Evolutionary conservation across 495 filamentous ascomycete species (phyloP), one percentile per base, ranked within the genome.

Genomic region (Penicillium roqueforti): DNA sequence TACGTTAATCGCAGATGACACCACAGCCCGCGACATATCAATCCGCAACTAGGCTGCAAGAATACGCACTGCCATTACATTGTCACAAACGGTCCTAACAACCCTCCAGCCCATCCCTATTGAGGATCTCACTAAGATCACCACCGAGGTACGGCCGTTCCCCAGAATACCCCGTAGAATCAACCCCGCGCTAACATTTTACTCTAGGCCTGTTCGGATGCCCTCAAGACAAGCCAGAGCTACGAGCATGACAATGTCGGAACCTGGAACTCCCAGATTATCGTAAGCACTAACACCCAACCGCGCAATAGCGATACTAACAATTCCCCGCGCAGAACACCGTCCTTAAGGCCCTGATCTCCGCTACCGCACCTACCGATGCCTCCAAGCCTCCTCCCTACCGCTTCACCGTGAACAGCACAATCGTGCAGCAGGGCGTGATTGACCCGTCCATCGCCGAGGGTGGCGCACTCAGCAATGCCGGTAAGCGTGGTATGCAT

Each of bases 351-450:
- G 79, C 85, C 45, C 77, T 97, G 51, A 91, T 97, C 69, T 79
- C 86, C 52, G 92, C 95, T 61, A 87, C 90, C 38, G 82, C 83
- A 13, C 86, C 85, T 40, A 61, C 68, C 51, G 62, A 72, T 49
- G 41, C 78, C 76, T 52, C 67, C 23, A 69, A 80, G 20, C 60
- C 69, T 1, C 68, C 80, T 7, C 70, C 72, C 14, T 95, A 85
- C 79, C 96, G 97, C 70, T 98, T 89, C 72, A 86, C 88, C 55
- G 89, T 96, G 68, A 96, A 95, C 80, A 95, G 89, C 79, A 97
- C 91, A 59, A 97, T 97, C 67, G 93, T 98, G 55, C 93, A 98
- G 70, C 92, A 98, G 65, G 73, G 73, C 23, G 39, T 76, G 22
- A 71, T 76, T 48, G 71, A 76, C 58, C 74, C 71, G 62, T 62